Percentiles rank a stretch among this genome's conserved stretches.
Conservation (phyloP, 805 yeast genomes). For the Kregervanrija fluxuum region DNA sequence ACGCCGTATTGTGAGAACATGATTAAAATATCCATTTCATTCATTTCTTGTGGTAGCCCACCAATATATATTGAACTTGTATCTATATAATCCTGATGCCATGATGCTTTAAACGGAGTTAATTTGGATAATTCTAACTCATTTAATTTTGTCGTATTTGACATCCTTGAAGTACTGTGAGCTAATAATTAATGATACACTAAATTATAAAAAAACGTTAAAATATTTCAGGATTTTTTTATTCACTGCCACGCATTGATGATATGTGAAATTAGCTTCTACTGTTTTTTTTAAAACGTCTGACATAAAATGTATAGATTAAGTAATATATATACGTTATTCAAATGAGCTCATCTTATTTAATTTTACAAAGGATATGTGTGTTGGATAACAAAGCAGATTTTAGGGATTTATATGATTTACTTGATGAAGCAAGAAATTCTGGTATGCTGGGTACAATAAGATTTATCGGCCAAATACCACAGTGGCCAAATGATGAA, state of each 20-base stretch:
- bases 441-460: constrained; percentile 45
- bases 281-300: too few relatives aligned
- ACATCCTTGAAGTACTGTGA: too few relatives aligned
- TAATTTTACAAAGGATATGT: constrained; percentile 24
- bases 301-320: too few relatives aligned
- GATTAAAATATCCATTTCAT: constrained; percentile 68
- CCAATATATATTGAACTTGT: constrained; percentile 77
- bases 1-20: constrained; percentile 87
- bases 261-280: too few relatives aligned
- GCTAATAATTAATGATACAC: too few relatives aligned
- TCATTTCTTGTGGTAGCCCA: constrained; percentile 52
- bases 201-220: too few relatives aligned
- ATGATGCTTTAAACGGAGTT: constrained; percentile 48
- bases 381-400: constrained; percentile 20
- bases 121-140: constrained; percentile 60
- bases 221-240: too few relatives aligned
- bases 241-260: too few relatives aligned
- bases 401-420: constrained; percentile 16
- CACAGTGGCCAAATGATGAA: constrained; percentile 48
- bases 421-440: neutral
- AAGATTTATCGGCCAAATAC: constrained; percentile 50
- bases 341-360: too few relatives aligned
- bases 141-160: constrained; percentile 36
- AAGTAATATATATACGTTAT: too few relatives aligned
- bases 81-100: constrained; percentile 83